Evolutionary conservation across 169 alveolate genomes (phyloP).

Genomic region (Babesia bovis): DNA sequence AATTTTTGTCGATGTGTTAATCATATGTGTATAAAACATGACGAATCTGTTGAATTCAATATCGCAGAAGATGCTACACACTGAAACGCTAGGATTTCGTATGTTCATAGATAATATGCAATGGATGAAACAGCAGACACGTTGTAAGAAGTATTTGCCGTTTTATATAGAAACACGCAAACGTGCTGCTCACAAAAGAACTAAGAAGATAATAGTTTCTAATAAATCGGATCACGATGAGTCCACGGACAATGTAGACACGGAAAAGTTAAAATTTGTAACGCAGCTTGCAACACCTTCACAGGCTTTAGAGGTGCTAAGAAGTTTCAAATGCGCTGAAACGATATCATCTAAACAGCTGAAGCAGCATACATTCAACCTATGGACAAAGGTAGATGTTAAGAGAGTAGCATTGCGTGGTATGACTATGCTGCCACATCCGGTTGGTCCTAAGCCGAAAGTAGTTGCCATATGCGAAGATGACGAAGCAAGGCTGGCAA

Average conservation of each 20-base stretch:
- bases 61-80: background rate
- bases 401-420: conserved; percentile 55
- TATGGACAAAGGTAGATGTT: conserved; percentile 49
- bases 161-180: conserved; percentile 1
- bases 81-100: background rate
- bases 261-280: background rate
- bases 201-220: background rate
- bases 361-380: conserved; percentile 16
- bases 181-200: background rate
- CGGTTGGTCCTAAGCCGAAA: conserved; percentile 46
- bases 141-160: conserved; percentile 30
- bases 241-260: background rate
- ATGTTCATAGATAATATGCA: no score
- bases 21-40: no score
- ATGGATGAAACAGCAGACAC: background rate
- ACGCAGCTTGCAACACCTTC: conserved; percentile 9
- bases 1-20: no score
- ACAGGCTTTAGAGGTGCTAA: conserved; percentile 20
- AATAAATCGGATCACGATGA: background rate
- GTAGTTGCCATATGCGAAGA: conserved; percentile 64
- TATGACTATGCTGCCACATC: conserved; percentile 46
- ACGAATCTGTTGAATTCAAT: no score
- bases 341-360: background rate
- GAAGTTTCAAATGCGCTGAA: conserved; percentile 1
- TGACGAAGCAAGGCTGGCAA: conserved; percentile 45